These are phyloP conservation scores for Cenchrus americanus DNA, from an alignment of 176 grass and related monocot genomes.

Conservation along the genomic window DNA sequence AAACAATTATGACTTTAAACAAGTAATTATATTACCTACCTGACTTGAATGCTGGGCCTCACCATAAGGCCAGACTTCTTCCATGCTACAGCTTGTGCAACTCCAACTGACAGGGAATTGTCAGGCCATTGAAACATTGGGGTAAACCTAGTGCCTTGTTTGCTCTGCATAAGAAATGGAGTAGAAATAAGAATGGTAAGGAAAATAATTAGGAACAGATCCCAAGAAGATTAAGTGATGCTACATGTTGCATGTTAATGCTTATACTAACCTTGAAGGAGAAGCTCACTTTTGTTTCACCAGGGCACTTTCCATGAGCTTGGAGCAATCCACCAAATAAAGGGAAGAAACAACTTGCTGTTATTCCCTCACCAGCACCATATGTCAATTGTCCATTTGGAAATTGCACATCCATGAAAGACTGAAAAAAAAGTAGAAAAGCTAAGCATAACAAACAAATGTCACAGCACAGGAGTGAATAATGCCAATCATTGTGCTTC, in stretches of 20 bases:
- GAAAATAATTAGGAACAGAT: constrained; percentile 31
- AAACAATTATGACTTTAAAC: neutral
- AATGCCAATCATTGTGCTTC: neutral
- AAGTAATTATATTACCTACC: constrained; percentile 52
- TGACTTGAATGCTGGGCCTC: constrained; percentile 75
- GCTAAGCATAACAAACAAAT: constrained; percentile 23
- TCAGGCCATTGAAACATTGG: constrained; percentile 72
- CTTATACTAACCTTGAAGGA: constrained; percentile 72
- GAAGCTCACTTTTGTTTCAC: constrained; percentile 90
- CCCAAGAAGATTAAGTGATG: constrained; percentile 13
- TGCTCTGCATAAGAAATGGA: constrained; percentile 53
- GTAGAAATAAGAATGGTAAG: constrained; percentile 24
- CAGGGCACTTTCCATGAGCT: constrained; percentile 77
- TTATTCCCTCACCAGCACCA: constrained; percentile 88
- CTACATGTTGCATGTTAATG: constrained; percentile 2
- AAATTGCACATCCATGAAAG: constrained; percentile 95
- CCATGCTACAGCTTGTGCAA: constrained; percentile 62
- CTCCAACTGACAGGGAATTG: constrained; percentile 79
- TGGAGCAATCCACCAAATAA: constrained; percentile 85
- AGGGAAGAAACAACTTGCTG: constrained; percentile 78
- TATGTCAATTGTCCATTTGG: constrained; percentile 94
- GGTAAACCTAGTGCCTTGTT: constrained; percentile 62
- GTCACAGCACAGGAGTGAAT: neutral
- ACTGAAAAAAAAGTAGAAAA: constrained; percentile 54
- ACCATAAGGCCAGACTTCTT: constrained; percentile 67